Conservation (phyloP, 2,329 filamentous ascomycete species). For the Sporothrix variecibatus region DNA sequence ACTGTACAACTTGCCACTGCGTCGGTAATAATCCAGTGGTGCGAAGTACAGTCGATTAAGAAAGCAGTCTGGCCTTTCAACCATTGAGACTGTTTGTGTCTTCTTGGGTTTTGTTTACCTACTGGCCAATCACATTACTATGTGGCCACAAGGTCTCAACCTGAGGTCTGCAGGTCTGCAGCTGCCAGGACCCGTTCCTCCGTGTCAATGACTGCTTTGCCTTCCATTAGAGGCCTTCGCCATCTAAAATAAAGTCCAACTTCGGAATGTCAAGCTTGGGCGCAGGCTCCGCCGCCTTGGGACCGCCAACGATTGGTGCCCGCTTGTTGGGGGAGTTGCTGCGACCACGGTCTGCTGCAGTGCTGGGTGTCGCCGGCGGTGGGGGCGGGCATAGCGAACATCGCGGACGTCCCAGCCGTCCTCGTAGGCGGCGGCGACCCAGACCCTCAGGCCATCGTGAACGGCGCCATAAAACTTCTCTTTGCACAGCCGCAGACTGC, state of each 20-base stretch:
- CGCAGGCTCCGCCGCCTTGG: slow-evolving; percentile 52
- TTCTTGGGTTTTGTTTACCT: not conserved
- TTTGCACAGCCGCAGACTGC: slow-evolving; percentile 85
- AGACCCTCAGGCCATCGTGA: slow-evolving; percentile 84
- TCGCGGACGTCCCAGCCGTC: slow-evolving; percentile 85
- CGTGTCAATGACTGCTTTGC: not conserved
- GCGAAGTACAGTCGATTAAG: not conserved
- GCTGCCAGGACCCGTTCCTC: not conserved
- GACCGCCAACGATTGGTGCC: slow-evolving; percentile 32
- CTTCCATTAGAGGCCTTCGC: not conserved
- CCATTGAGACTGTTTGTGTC: not conserved
- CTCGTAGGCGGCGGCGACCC: slow-evolving; percentile 82
- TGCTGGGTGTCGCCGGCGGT: not conserved
- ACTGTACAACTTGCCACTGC: slow-evolving; percentile 9
- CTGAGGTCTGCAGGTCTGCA: not conserved
- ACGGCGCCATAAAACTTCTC: slow-evolving; percentile 96
- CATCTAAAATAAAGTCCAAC: slow-evolving; percentile 56
- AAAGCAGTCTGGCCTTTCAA: not conserved
- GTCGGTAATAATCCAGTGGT: not conserved
- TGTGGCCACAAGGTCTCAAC: not conserved
- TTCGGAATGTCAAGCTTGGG: slow-evolving; percentile 64
- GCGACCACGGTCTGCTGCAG: slow-evolving; percentile 4
- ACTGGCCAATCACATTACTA: not conserved
- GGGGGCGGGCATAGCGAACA: slow-evolving; percentile 69
- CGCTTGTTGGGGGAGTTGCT: slow-evolving; percentile 36